Base-by-base conservation (phyloP, 2,329 filamentous ascomycete genomes). In the Colletotrichum magnum region DNA sequence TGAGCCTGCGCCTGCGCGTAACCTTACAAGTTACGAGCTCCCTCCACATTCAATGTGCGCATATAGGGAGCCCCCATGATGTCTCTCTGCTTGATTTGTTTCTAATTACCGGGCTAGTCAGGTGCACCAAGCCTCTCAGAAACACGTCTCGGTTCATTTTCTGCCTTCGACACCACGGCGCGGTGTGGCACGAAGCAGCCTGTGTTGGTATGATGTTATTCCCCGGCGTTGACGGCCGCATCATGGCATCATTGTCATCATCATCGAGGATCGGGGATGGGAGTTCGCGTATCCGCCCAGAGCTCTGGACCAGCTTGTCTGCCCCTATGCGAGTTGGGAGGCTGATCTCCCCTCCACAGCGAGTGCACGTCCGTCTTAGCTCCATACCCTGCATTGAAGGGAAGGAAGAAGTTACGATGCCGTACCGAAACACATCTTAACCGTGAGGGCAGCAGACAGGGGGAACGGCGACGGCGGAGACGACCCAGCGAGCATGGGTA, bases 381-480 rank as follows among this genome's bases (percentile, higher is more conserved):
- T 56, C 50, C 56, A 56, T 24, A 50, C 51, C 43, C 50, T 66
- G 32, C 61, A 65, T 32, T 39, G 61, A 69, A n/a, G 62, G 36
- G 45, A 39, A 41, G 15, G 56, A 59, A 56, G 26, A 24, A 16
- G 9, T 36, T 36, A 10, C 32, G 32, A 36, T 36, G 32, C 32
- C 45, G 50, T 16, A n/a, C 16, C 50, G 36, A 41, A 26, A 13
- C 51, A 28, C 43, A 41, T 54, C 59, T 65, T 65, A 53, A 39
- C 59, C 26, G 39, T 28, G 53, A 58, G 51, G 65, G 54, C 50
- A 60, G 54, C 41, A 43, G 53, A 58, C 36, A 62, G 28, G 43
- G 53, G 48, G 26, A n/a, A 52, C 58, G 32, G 45, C 36, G 9
- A 21, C 50, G 56, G 16, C 56, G 39, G 54, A 56, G 32, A 36